Evolutionary conservation across 441 rosid genomes (phyloP), one percentile per base, ranked within the genome.

Genomic region (Arabidopsis lyrata): DNA sequence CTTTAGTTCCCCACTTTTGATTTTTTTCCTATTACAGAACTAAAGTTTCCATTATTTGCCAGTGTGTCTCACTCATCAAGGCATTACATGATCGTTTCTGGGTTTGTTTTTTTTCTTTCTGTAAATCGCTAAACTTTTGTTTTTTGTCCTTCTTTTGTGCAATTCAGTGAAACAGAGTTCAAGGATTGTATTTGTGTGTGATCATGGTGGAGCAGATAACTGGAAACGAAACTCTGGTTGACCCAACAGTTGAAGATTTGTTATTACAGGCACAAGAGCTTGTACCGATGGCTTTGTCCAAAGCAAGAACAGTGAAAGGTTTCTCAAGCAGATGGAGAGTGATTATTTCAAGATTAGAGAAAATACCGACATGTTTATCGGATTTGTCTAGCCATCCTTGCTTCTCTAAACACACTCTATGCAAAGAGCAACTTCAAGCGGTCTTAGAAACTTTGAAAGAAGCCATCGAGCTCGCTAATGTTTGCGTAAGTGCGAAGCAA

Each of bases 351-450:
- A 92, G 90, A 74, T 70, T 95, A 82, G 95, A 90, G 83, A 85
- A 84, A 89, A 82, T 95, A 47, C 98, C 98, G 0, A 77, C 88
- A 3, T 83, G 85, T 63, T 72, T 92, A 59, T 89, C 95, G 0
- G 97, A 95, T 56, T 85, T 95, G 44, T 90, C 97, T 0, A 89
- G 95, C 79, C 99, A 95, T 63, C 99, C 99, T 55, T 92, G 89
- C 70, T 95, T 95, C 81, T 86, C 87, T 20, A 95, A 87, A 83
- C 89, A 95, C 65, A 65, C 92, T 8, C 87, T 95, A 14, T 95
- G 99, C 67, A 87, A 76, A 81, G 99, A 95, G 70, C 99, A 92
- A 70, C 74, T 92, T 79, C 87, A 87, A 82, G 88, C 85, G 1
- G 91, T 90, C 38, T 83, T 86, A 3, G 75, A 74, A 78, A 85